These are phyloP conservation scores for Neonectria coccinea DNA, from an alignment of 2,329 filamentous ascomycete species.

Conservation along the genomic window DNA sequence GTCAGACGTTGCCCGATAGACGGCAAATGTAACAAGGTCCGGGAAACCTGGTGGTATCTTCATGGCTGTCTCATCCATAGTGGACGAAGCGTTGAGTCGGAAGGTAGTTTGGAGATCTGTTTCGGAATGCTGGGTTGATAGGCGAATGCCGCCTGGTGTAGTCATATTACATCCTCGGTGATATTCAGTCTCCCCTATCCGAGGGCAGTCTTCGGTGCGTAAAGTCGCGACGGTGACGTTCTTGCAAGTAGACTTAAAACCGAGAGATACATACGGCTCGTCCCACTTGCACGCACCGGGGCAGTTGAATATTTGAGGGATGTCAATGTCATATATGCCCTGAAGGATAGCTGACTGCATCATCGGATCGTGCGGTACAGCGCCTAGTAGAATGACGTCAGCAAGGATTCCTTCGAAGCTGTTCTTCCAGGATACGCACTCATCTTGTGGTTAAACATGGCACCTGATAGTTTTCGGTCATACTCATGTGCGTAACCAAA, in stretches of 20 bases:
- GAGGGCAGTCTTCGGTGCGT: conserved; percentile 2
- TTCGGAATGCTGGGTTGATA: not conserved
- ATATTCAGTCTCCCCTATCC: too few species aligned
- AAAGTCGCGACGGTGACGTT: conserved; percentile 21
- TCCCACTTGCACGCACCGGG: conserved; percentile 25
- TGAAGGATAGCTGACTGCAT: conserved; percentile 28
- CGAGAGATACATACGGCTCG: conserved; percentile 15
- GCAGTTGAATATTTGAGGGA: conserved; percentile 14
- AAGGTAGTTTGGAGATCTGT: conserved; percentile 16
- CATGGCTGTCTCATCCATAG: not conserved
- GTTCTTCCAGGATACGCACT: too few species aligned
- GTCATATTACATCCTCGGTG: conserved; percentile 21
- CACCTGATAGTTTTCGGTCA: not conserved
- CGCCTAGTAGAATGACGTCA: not conserved
- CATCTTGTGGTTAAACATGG: too few species aligned
- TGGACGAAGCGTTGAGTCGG: conserved; percentile 10
- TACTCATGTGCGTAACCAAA: conserved; percentile 28
- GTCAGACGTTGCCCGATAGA: conserved; percentile 28
- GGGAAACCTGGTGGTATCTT: not conserved
- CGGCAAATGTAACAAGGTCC: conserved; percentile 9
- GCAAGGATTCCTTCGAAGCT: not conserved
- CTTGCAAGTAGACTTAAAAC: conserved; percentile 22
- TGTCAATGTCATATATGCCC: conserved; percentile 23
- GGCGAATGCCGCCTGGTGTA: conserved; percentile 12
- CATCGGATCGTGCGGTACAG: conserved; percentile 12